Evolutionary conservation across 2,329 filamentous ascomycete species (phyloP), one percentile per base, ranked within the genome.

Genomic region (Fusarium camptoceras): DNA sequence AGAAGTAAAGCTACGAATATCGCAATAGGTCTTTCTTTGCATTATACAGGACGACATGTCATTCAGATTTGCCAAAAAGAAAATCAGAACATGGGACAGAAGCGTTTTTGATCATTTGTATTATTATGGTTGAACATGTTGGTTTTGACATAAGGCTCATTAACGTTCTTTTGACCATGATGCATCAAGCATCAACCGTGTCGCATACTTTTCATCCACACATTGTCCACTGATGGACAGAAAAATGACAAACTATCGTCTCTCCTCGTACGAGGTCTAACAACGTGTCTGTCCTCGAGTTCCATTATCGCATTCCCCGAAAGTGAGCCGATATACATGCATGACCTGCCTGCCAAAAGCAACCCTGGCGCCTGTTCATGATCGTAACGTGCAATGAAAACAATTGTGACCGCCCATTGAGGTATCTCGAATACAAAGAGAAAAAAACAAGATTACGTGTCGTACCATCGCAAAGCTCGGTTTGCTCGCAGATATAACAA

Each of bases 381-480:
- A 75, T 75, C 73, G 72, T 73, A 50, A 64, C 71, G 64, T 59
- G 64, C 74, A 60, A 59, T 60, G 53, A 61, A 70, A 75, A 65
- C 54, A 39, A 75, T 34, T 54, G 62, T 57, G 63, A 53, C 71
- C 69, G 66, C 69, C 69, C 62, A 58, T 56, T 49, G 42, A 74
- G 77, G 78, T 78, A 79, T 79, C 74, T 73, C 77, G 56, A 66
- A 68, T 61, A 55, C 34, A 53, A 57, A 70, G 50, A 67, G 50
- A 67, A 71, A 16, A 53, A 70, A 49, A 47, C 28, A 62, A 70
- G 63, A 46, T 27, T 25, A 22, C 25, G 34, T 24, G 39, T 55
- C 50, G 54, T 53, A 56, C 37, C 51, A 51, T 56, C 51, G 37
- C 51, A 24, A 51, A 55, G 31, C 47, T 59, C 49, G 24, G 28